phyloP scores from a whole-genome alignment of 2,329 filamentous ascomycete genomes.

The Alternaria arbusti region DNA sequence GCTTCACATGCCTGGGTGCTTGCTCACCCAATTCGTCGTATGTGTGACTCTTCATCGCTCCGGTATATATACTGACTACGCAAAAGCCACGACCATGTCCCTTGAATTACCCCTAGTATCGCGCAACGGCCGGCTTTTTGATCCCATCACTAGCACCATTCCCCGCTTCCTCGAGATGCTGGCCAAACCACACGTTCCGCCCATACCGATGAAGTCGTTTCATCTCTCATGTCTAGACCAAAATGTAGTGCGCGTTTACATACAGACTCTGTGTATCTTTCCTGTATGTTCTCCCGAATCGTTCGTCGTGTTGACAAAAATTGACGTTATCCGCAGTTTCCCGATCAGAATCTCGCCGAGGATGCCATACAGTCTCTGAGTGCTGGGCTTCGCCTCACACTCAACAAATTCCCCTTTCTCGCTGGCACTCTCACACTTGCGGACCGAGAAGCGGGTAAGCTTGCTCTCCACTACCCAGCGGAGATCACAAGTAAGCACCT shows the following conservation, averaged over 20 bases:
- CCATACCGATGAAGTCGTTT: constrained; percentile 28
- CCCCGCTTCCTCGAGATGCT: constrained; percentile 32
- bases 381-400: constrained; percentile 30
- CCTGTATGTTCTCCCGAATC: constrained; percentile 23
- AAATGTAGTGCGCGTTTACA: constrained; percentile 42
- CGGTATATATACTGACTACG: constrained; percentile 30
- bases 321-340: constrained; percentile 26
- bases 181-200: constrained; percentile 27
- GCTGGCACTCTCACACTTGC: constrained; percentile 39
- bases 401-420: constrained; percentile 38
- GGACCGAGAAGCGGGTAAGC: constrained; percentile 29
- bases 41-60: constrained; percentile 24
- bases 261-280: constrained; percentile 39
- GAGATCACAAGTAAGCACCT: constrained; percentile 23
- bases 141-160: constrained; percentile 22
- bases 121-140: constrained; percentile 22
- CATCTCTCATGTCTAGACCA: constrained; percentile 42
- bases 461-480: constrained; percentile 34
- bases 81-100: constrained; percentile 26
- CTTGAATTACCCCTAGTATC: constrained; percentile 25
- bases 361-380: constrained; percentile 33
- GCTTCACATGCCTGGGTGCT: constrained; percentile 31
- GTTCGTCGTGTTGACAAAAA: not conserved
- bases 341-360: constrained; percentile 33
- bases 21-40: constrained; percentile 27